Evolutionary conservation across 352 stramenopile species (phyloP).

Genomic region (Aphanomyces cochlioides): DNA sequence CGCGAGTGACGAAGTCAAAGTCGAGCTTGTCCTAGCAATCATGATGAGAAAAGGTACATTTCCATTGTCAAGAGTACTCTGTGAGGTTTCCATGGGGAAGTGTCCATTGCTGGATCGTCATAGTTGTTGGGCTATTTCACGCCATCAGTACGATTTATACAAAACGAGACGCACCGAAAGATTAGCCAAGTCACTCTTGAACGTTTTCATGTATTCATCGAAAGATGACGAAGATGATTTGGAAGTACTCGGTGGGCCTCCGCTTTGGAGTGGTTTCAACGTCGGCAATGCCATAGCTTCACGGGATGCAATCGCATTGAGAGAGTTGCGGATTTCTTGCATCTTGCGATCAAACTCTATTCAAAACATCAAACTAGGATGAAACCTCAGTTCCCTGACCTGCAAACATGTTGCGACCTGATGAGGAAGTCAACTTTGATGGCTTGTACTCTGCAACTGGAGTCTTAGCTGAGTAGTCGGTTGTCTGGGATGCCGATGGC

Average conservation of each 20-base stretch:
- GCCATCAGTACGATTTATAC: too few relatives aligned
- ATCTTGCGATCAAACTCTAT: constrained; percentile 23
- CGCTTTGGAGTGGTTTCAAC: background rate
- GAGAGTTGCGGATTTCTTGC: constrained; percentile 18
- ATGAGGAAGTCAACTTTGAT: background rate
- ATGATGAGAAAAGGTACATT: too few relatives aligned
- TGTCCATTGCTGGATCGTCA: too few relatives aligned
- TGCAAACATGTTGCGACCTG: constrained; percentile 18
- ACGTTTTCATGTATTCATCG: constrained; percentile 22
- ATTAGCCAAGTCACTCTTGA: constrained; percentile 10
- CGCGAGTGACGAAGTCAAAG: too few relatives aligned
- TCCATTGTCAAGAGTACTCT: too few relatives aligned
- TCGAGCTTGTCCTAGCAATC: too few relatives aligned
- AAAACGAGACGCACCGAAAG: background rate
- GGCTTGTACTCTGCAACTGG: too few relatives aligned
- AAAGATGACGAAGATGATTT: background rate
- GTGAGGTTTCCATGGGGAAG: too few relatives aligned
- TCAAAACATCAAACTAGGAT: background rate
- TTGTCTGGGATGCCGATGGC: too few relatives aligned
- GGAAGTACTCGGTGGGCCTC: background rate
- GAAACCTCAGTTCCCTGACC: background rate
- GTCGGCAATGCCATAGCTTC: background rate
- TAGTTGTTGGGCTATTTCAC: too few relatives aligned
- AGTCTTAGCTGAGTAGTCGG: too few relatives aligned
- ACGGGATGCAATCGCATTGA: constrained; percentile 22